Base-by-base conservation (phyloP, 345 rosid species). In the Sapria himalayana region DNA sequence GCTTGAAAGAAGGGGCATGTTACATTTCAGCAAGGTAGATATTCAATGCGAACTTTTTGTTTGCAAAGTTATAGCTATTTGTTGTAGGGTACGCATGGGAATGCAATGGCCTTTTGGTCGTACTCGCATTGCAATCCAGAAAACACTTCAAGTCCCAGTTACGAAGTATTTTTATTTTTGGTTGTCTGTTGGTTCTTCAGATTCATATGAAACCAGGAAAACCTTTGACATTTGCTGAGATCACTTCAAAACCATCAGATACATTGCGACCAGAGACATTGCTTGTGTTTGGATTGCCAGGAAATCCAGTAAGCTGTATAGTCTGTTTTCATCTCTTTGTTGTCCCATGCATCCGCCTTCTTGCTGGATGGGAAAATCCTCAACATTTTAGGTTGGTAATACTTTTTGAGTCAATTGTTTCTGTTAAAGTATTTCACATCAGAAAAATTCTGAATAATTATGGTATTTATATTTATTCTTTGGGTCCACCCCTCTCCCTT, bases 231-330 rank as follows among this genome's bases (percentile, higher is more conserved):
- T 82, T 89, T 69, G 95, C 86, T 18, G 85, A 74, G 55, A 65
- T 89, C 40, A 39, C 52, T 42, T 44, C 43, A 12, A 67, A 73
- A 56, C 46, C 55, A 42, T 37, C 49, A 27, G 57, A 58, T 19
- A 60, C 61, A 52, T 39, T 25, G 22, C 27, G 17, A 22, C 36
- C 46, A 23, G 64, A 64, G 37, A 76, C 63, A 65, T 62, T 74
- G 46, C 81, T 89, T 62, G 91, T 86, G 32, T 82, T 89, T 69
- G 95, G 95, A 19, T 69, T 89, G 52, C 98, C 98, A 17, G 98
- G 98, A 59, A 82, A 89, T 64, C 98, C 95, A 53, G 98, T 74
- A 49, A 74, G 98, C 76, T 68, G 95, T 60, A 49, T 82, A 40
- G 95, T 82, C 51, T 74, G 86, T 60, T 89, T 89, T 66, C 64